These are phyloP conservation scores for Cadophora gregata DNA, from an alignment of 2,329 filamentous ascomycete species.

Conservation along the genomic window DNA sequence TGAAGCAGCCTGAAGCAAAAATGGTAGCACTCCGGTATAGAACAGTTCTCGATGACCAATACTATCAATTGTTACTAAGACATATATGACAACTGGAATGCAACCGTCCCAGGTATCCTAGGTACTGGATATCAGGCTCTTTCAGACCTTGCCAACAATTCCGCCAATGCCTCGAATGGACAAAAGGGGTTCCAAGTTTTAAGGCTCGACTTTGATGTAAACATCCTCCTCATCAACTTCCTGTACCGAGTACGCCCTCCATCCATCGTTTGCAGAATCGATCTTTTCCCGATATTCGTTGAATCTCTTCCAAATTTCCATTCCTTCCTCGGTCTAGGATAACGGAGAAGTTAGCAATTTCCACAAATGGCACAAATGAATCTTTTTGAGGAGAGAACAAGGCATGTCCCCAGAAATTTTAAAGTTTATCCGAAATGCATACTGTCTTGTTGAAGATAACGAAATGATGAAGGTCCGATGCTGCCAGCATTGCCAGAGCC, in stretches of 20 bases:
- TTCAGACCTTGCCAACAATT: background rate
- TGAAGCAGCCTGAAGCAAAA: background rate
- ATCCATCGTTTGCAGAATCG: slow-evolving; percentile 5
- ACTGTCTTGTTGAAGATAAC: background rate
- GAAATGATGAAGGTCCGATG: slow-evolving; percentile 2
- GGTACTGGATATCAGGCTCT: background rate
- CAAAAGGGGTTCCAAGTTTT: background rate
- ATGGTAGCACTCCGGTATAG: background rate
- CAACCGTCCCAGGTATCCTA: background rate
- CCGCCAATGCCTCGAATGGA: background rate
- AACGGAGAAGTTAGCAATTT: background rate
- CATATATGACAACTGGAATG: background rate
- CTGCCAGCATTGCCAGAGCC: slow-evolving; percentile 8
- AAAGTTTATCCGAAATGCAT: background rate
- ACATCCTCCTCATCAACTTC: background rate
- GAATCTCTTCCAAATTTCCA: background rate
- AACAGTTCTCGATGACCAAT: background rate
- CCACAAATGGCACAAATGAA: background rate
- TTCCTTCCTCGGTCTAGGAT: background rate
- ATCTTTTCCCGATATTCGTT: slow-evolving; percentile 6
- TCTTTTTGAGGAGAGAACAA: background rate
- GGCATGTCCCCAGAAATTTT: background rate
- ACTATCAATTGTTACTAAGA: background rate
- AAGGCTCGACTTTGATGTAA: background rate
- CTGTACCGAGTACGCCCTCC: background rate